Conservation (phyloP, 306 rosid species). For the Mucuna pruriens region DNA sequence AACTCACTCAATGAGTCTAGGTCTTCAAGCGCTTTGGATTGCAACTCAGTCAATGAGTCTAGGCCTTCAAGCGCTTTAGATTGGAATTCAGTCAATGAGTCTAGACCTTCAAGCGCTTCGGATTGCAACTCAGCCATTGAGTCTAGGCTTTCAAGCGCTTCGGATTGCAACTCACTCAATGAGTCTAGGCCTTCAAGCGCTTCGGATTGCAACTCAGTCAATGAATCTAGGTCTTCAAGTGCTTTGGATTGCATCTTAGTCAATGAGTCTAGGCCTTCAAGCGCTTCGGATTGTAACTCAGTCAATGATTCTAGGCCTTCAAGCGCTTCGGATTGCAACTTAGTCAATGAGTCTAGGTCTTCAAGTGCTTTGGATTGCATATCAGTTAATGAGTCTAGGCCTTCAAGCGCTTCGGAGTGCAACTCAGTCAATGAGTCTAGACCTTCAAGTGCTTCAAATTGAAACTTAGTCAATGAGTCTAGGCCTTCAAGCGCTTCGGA, state of each 20-base stretch:
- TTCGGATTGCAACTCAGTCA: slow-evolving; percentile 66
- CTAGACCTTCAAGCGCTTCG: slow-evolving; percentile 61
- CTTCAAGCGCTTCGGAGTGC: slow-evolving; percentile 72
- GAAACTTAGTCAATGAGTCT: slow-evolving; percentile 62
- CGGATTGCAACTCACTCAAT: slow-evolving; percentile 69
- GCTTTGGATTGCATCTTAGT: slow-evolving; percentile 73
- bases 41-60: slow-evolving; percentile 62
- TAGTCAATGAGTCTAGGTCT: slow-evolving; percentile 58
- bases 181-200: slow-evolving; percentile 65
- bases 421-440: slow-evolving; percentile 60
- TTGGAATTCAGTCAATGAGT: slow-evolving; percentile 66
- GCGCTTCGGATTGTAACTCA: slow-evolving; percentile 71
- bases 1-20: slow-evolving; percentile 60
- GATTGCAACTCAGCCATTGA: slow-evolving; percentile 72
- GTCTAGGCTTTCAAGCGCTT: slow-evolving; percentile 62
- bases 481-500: slow-evolving; percentile 66
- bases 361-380: slow-evolving; percentile 72
- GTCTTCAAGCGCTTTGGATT: slow-evolving; percentile 65
- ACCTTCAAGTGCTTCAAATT: slow-evolving; percentile 65
- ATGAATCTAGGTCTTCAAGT: slow-evolving; percentile 57
- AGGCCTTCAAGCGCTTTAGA: slow-evolving; percentile 66
- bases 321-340: slow-evolving; percentile 74
- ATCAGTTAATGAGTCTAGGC: slow-evolving; percentile 60
- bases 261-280: slow-evolving; percentile 59
- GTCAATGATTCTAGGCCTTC: slow-evolving; percentile 59